These are phyloP conservation scores for Kurtzmaniella quercitrusa DNA, from an alignment of 1,139 yeast species.

Conservation along the genomic window DNA sequence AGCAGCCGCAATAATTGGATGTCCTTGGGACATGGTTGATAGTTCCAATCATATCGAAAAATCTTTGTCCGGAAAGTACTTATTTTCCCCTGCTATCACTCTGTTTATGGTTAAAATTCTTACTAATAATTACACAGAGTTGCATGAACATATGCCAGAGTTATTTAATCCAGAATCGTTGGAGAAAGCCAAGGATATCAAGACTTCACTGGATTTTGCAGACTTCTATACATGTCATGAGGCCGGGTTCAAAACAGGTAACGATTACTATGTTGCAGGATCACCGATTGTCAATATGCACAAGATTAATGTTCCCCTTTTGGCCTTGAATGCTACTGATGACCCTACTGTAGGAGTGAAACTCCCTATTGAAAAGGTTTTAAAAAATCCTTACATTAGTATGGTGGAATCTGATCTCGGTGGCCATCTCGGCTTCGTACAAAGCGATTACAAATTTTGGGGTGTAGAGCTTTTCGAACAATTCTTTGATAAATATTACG, in stretches of 20 bases:
- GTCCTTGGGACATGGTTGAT: conserved; percentile 80
- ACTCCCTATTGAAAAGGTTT: conserved; percentile 26
- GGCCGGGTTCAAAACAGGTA: conserved; percentile 67
- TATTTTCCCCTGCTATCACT: conserved; percentile 68
- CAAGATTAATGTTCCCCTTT: conserved; percentile 59
- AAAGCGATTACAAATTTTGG: conserved; percentile 67
- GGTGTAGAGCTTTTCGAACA: conserved; percentile 60
- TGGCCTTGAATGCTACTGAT: conserved; percentile 68
- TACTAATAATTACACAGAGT: conserved; percentile 55
- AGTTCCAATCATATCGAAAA: conserved; percentile 48
- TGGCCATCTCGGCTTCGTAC: conserved; percentile 60
- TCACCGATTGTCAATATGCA: conserved; percentile 58
- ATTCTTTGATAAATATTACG: conserved; percentile 53
- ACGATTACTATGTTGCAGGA: conserved; percentile 69
- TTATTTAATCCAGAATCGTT: conserved; percentile 30
- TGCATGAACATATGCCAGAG: conserved; percentile 35
- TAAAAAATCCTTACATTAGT: conserved; percentile 30
- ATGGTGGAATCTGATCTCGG: conserved; percentile 48
- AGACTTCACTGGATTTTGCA: conserved; percentile 62
- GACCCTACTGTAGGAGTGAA: conserved; percentile 75
- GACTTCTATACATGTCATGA: conserved; percentile 65
- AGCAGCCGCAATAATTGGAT: conserved; percentile 66
- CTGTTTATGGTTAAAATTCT: conserved; percentile 60
- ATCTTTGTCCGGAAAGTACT: conserved; percentile 55
- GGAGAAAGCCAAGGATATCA: conserved; percentile 26